A percentile compares a stretch with the other conserved stretches of the same genome.
These are phyloP conservation scores for Porphyridium purpureum DNA, from an alignment of 23 red algal genomes.

Conservation along the genomic window DNA sequence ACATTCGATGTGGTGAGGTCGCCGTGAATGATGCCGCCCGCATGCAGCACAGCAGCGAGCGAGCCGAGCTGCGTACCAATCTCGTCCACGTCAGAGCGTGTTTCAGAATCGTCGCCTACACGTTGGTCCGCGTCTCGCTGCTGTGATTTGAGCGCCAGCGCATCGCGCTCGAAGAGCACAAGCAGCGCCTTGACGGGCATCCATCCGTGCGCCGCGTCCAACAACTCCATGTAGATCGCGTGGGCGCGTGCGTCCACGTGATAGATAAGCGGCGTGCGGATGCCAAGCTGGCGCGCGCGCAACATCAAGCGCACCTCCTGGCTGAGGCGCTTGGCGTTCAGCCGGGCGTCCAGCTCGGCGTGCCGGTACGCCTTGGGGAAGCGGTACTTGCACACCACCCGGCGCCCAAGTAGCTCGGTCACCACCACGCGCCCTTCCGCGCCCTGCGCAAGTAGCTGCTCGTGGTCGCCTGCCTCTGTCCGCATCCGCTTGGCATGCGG, in stretches of 20 bases:
- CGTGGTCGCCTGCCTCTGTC: too few species aligned
- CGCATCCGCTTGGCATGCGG: too few species aligned
- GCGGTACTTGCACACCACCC: constrained; percentile 18
- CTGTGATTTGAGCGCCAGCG: not conserved
- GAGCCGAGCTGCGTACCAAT: not conserved
- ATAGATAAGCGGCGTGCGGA: constrained; percentile 40
- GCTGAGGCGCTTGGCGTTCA: constrained; percentile 12
- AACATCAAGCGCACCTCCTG: constrained; percentile 37
- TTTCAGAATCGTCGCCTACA: too few species aligned
- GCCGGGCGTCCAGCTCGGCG: constrained; percentile 20
- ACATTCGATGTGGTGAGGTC: constrained; percentile 60
- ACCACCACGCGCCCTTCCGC: constrained; percentile 19
- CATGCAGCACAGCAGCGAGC: constrained; percentile 26
- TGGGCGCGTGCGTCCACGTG: constrained; percentile 15
- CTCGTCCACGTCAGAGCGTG: not conserved
- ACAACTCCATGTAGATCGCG: constrained; percentile 3
- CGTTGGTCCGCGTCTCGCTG: too few species aligned
- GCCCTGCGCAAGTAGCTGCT: constrained; percentile 18
- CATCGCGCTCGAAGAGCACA: not conserved
- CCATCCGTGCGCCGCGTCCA: not conserved
- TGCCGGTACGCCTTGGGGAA: constrained; percentile 43
- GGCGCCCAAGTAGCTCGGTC: constrained; percentile 19
- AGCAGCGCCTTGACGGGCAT: not conserved
- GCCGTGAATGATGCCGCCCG: constrained; percentile 32
- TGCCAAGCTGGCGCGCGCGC: constrained; percentile 22